These are phyloP conservation scores for Piper betle DNA, from an alignment of 164 flowering plant genomes.

Conservation along the genomic window DNA sequence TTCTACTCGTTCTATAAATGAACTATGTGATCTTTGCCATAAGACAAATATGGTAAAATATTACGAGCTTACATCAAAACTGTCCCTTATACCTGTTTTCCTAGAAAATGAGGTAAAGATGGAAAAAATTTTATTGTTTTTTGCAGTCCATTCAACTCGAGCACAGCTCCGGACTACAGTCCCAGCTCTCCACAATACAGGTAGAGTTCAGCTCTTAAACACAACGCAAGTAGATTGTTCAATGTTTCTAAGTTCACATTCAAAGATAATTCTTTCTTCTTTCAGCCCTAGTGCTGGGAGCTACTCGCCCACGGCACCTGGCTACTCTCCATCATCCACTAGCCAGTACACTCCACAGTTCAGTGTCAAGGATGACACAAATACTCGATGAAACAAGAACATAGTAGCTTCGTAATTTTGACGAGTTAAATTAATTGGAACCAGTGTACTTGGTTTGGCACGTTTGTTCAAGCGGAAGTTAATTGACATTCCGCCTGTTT, in stretches of 20 bases:
- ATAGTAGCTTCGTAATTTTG: too few relatives aligned
- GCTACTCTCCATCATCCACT: constrained; percentile 90
- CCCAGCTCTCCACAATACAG: constrained; percentile 93
- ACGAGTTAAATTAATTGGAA: too few relatives aligned
- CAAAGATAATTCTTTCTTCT: not conserved
- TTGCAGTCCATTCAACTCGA: constrained; percentile 72
- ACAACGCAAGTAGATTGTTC: not conserved
- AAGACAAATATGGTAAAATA: not conserved
- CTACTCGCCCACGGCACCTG: constrained; percentile 94
- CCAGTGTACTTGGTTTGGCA: too few relatives aligned
- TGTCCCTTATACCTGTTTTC: not conserved
- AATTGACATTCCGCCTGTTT: too few relatives aligned
- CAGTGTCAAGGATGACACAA: constrained; percentile 31
- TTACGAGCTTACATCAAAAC: too few relatives aligned
- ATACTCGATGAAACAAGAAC: constrained; percentile 7
- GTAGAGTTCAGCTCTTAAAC: constrained; percentile 15
- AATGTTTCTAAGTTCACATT: not conserved
- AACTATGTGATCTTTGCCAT: not conserved
- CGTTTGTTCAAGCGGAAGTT: too few relatives aligned
- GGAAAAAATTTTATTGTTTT: not conserved
- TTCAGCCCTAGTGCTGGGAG: constrained; percentile 93
- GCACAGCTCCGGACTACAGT: constrained; percentile 65
- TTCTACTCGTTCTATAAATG: too few relatives aligned
- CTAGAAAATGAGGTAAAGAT: not conserved
- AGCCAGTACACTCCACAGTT: constrained; percentile 75